Conservation (phyloP, 495 filamentous ascomycete genomes). For the Hyaloscypha hepaticicola region DNA sequence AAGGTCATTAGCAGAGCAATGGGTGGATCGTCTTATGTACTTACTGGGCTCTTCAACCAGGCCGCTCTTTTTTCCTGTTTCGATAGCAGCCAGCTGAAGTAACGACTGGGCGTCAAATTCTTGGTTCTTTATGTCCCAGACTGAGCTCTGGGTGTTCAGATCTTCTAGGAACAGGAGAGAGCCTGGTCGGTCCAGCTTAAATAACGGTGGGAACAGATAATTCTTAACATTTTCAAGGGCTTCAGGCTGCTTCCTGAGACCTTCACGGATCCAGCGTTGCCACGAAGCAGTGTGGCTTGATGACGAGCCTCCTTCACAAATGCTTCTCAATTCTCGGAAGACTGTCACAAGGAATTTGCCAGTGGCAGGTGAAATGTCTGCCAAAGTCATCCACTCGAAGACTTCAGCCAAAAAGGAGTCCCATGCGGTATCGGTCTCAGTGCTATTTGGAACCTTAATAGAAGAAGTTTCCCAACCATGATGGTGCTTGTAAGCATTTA, state of each 20-base stretch:
- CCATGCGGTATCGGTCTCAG: conserved; percentile 32
- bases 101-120: conserved; percentile 49
- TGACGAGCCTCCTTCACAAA: conserved; percentile 39
- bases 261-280: conserved; percentile 48
- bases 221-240: conserved; percentile 64
- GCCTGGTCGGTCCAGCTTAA: conserved; percentile 54
- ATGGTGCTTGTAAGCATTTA: conserved; percentile 35
- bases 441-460: not conserved
- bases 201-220: conserved; percentile 72
- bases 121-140: conserved; percentile 42
- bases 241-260: conserved; percentile 48
- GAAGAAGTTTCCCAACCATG: not conserved
- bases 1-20: not conserved
- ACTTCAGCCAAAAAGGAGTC: conserved; percentile 45
- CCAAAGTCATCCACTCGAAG: conserved; percentile 60
- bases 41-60: conserved; percentile 72
- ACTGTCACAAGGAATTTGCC: conserved; percentile 63
- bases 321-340: conserved; percentile 47
- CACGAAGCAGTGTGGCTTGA: conserved; percentile 36
- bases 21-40: conserved; percentile 25
- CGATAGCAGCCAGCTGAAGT: conserved; percentile 64
- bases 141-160: conserved; percentile 39
- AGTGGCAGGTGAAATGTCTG: conserved; percentile 61
- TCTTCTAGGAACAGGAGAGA: conserved; percentile 57
- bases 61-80: conserved; percentile 76